Evolutionary conservation across 805 yeast genomes (phyloP), one percentile per base, ranked within the genome.

Genomic region (Nakazawaea holstii): DNA sequence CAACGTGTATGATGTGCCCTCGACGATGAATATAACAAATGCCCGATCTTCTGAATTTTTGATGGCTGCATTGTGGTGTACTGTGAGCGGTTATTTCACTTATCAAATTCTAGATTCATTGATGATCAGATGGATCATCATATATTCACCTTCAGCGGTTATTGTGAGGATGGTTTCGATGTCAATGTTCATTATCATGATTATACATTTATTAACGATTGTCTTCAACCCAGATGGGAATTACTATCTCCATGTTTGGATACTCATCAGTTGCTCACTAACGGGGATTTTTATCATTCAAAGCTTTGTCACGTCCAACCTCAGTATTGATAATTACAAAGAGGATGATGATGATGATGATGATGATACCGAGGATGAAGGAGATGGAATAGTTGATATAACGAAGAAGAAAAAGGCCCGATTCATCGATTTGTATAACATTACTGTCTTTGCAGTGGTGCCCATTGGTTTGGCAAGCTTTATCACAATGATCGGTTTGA

Each of bases 391-490:
- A 3, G 36, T 45, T 8, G 35, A 32, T 14, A 35, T 46, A 30
- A 45, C 48, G 15, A 37, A 51, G 48, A 40, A 52, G 69, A 55
- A 68, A 61, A 54, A 66, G 64, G 74, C 79, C 36, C 73, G 96
- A 46, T 83, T 90, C 32, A 87, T 91, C 50, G 95, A 92, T 61
- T 72, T 91, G 47, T 88, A 89, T 63, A 87, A 86, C 55, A 87
- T 94, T 43, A 89, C 87, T 0, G 97, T 92, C 1, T 92, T 88
- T 68, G 97, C 98, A 2, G 99, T 92, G 36, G 97, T 92, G n/a
- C 99, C 99, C 0, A 89, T 92, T 14, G 98, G 99, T 0, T 59
- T 92, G 50, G 97, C 98, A 4, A 87, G 97, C 56, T 92, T 94
- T 58, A 66, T 91, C 24, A 90, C 98, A 2, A 88, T 91, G 96